phyloP scores from a whole-genome alignment of 371 early-diverging fungal genomes.

The Lichtheimia ramosa region DNA sequence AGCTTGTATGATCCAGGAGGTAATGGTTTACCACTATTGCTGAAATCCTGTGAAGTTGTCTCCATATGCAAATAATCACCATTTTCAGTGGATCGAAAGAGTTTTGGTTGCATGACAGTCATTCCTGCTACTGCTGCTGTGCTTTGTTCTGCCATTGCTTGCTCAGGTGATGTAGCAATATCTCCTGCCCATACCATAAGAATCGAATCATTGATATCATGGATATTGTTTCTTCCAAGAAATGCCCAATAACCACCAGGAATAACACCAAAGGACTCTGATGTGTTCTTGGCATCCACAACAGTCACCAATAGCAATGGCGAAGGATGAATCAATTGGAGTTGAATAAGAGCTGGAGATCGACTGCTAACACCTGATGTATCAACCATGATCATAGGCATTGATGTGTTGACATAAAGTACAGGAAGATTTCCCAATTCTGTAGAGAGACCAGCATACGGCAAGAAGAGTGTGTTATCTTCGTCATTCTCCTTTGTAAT shows the following conservation, averaged over 20 bases:
- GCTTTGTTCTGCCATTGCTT: conserved; percentile 12
- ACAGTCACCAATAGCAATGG: conserved; percentile 24
- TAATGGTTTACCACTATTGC: conserved; percentile 16
- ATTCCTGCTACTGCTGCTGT: neutral
- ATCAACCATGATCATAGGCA: conserved; percentile 22
- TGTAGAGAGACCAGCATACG: conserved; percentile 43
- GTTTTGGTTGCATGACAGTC: neutral
- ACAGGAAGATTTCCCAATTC: conserved; percentile 31
- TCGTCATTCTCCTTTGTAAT: conserved; percentile 15
- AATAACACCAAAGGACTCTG: conserved; percentile 20
- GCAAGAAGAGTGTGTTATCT: conserved; percentile 22
- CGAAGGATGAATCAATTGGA: conserved; percentile 31
- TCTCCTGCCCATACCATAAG: conserved; percentile 35
- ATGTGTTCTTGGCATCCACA: conserved; percentile 20
- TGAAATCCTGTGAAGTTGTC: neutral
- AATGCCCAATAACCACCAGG: conserved; percentile 36
- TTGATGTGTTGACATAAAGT: conserved; percentile 29
- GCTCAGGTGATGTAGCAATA: conserved; percentile 25
- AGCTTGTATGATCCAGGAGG: conserved; percentile 26
- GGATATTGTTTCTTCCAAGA: conserved; percentile 27
- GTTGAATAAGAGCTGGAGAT: conserved; percentile 18
- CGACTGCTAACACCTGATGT: neutral
- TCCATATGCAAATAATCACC: neutral
- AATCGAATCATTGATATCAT: conserved; percentile 25
- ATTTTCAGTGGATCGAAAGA: neutral